Evolutionary conservation across 2,329 filamentous ascomycete genomes (phyloP).

Genomic region (Hortaea sp.): DNA sequence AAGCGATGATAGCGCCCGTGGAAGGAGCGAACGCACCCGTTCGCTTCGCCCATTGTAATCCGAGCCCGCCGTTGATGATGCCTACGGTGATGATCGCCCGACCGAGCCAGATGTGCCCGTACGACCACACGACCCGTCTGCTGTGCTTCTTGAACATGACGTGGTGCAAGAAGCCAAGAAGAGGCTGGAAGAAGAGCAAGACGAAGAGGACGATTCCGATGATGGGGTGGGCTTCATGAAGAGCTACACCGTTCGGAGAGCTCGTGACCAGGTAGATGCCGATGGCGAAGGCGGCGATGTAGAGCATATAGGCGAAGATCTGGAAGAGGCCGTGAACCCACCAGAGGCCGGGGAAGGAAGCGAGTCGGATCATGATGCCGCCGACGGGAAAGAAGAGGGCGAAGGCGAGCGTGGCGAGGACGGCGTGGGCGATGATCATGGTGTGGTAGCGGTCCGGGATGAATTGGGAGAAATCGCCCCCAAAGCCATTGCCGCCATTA

Average conservation of each 20-base stretch:
- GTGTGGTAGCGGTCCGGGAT: slow-evolving; percentile 6
- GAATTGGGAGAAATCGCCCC: background rate
- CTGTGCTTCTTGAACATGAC: slow-evolving; percentile 39
- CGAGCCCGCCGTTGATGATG: slow-evolving; percentile 48
- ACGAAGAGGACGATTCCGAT: slow-evolving; percentile 44
- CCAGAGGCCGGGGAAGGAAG: slow-evolving; percentile 35
- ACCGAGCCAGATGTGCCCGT: slow-evolving; percentile 47
- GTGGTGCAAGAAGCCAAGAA: slow-evolving; percentile 45
- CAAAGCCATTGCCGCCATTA: background rate
- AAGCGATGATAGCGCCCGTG: slow-evolving; percentile 35
- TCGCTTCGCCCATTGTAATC: slow-evolving; percentile 38
- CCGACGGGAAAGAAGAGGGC: slow-evolving; percentile 38
- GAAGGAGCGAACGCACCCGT: slow-evolving; percentile 20
- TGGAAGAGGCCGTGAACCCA: slow-evolving; percentile 41
- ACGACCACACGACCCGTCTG: slow-evolving; percentile 36
- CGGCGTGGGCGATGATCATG: slow-evolving; percentile 36
- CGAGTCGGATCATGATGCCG: slow-evolving; percentile 36
- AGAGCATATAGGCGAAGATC: slow-evolving; percentile 38
- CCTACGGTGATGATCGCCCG: slow-evolving; percentile 41
- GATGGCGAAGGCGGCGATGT: slow-evolving; percentile 41
- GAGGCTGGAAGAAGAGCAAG: slow-evolving; percentile 46
- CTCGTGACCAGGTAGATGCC: slow-evolving; percentile 38
- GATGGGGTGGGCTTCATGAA: slow-evolving; percentile 37
- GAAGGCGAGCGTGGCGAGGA: slow-evolving; percentile 36
- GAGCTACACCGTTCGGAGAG: slow-evolving; percentile 14